Base-by-base conservation (phyloP, 23 red algal genomes). In the Agarophyton chilense region DNA sequence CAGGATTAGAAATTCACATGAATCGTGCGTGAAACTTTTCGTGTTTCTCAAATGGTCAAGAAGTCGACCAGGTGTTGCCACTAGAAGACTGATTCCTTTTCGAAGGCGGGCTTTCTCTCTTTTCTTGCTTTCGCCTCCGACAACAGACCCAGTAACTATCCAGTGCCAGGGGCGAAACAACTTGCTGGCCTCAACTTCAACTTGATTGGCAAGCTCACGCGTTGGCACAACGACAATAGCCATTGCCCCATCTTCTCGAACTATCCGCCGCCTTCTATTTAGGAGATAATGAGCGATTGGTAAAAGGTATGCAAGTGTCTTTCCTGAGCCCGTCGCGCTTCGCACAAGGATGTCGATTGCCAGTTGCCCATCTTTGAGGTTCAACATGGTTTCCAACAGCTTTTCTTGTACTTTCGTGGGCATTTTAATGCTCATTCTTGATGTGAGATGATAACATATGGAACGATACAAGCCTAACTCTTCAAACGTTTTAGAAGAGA, bases 1-100 rank as follows among this genome's bases (percentile, higher is more conserved):
- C 6, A 99, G 81, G 12, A 99, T 82, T 31, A 99, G 63, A 76
- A 77, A 99, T 63, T 94, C 78, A 75, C 85, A 90, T 3, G 36
- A 39, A 7, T 84, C 53, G 39, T 79, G 80, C 33, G 19, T 77
- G 25, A 95, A 94, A 66, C 93, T 92, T 31, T 29, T 83, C 4
- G 97, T 99, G 57, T 94, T 89, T 47, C 91, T 46, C 62, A 99
- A 77, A 77, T 99, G 97, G 81, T 99, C 97, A 26, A 95, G 49
- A 24, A 99, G 58, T 54, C 97, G 72, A 21, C 97, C 97, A 44
- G 97, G 97, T 14, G 97, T 99, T 10, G 89, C 87, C 52, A 99
- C 91, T 8, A 99, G 77, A 29, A 99, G 53, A 75, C 55, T 94
- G 16, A 95, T 81, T 42, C 97, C 97, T 41, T 96, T 90, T 21